Percentiles rank a stretch among this genome's conserved stretches.
Evolutionary conservation across 208 protist species (phyloP).

Genomic region (Leishmania lainsoni): DNA sequence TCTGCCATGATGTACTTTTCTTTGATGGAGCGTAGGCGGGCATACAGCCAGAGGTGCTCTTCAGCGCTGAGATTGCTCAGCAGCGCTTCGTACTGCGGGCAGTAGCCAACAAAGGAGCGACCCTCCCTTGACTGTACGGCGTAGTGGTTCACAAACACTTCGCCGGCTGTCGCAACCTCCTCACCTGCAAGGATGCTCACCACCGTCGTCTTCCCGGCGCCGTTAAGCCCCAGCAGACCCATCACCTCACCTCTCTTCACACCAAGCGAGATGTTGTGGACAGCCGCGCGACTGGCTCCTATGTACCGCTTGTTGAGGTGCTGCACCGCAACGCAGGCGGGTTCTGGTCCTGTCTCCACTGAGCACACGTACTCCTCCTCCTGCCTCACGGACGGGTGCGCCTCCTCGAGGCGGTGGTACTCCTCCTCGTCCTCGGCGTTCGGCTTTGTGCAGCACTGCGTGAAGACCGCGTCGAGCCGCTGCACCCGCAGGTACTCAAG

Average conservation of each 20-base stretch:
- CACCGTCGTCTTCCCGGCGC: constrained; percentile 91
- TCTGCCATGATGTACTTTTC: constrained; percentile 49
- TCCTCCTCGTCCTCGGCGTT: constrained; percentile 28
- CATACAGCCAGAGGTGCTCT: constrained; percentile 94
- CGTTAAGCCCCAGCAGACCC: constrained; percentile 91
- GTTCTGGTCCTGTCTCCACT: constrained; percentile 34
- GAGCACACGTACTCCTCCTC: constrained; percentile 61
- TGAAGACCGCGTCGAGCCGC: constrained; percentile 25
- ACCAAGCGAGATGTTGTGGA: constrained; percentile 73
- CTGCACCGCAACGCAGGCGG: constrained; percentile 69
- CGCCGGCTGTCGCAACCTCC: constrained; percentile 65
- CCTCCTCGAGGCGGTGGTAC: constrained; percentile 19
- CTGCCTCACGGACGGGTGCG: constrained; percentile 34
- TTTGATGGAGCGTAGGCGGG: constrained; percentile 61
- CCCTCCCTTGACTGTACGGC: constrained; percentile 35
- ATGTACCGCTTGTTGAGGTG: constrained; percentile 67
- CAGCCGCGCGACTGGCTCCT: constrained; percentile 34
- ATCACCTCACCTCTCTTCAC: constrained; percentile 83
- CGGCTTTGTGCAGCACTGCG: constrained; percentile 18
- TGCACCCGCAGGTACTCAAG: constrained; percentile 63
- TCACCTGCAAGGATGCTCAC: constrained; percentile 87
- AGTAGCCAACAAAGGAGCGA: constrained; percentile 90
- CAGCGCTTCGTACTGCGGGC: constrained; percentile 96
- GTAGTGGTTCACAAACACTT: constrained; percentile 66
- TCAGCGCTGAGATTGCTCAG: constrained; percentile 87